phyloP scores from a whole-genome alignment of 1,284 basidiomycete species.

The Caloboletus firmus region DNA sequence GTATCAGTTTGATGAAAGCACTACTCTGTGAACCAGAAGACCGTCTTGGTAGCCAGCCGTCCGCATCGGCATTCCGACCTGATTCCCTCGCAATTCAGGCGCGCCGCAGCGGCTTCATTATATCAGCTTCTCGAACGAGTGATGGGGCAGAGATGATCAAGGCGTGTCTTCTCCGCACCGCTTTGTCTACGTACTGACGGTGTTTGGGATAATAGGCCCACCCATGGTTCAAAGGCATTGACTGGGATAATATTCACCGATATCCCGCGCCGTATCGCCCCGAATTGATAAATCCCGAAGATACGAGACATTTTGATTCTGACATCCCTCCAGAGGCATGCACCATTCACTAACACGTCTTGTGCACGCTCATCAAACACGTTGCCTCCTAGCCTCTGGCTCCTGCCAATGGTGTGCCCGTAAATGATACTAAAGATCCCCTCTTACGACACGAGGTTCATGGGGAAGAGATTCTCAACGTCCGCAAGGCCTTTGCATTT shows the following conservation, averaged over 20 bases:
- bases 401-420: conserved; percentile 81
- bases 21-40: conserved; percentile 95
- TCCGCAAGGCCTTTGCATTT: conserved; percentile 89
- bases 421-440: conserved; percentile 85
- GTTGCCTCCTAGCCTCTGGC: conserved; percentile 70
- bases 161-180: conserved; percentile 42
- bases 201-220: conserved; percentile 55
- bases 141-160: conserved; percentile 91
- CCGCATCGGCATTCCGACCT: conserved; percentile 68
- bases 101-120: conserved; percentile 72
- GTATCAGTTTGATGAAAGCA: conserved; percentile 81
- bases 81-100: conserved; percentile 75
- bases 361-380: conserved; percentile 30
- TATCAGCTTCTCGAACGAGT: conserved; percentile 49
- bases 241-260: conserved; percentile 80
- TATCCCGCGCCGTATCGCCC: conserved; percentile 87
- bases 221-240: conserved; percentile 84
- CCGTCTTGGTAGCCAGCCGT: conserved; percentile 77
- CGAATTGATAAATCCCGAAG: conserved; percentile 73
- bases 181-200: conserved; percentile 26
- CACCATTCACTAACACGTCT: conserved; percentile 28
- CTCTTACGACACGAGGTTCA: conserved; percentile 82
- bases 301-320: conserved; percentile 89
- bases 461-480: conserved; percentile 82
- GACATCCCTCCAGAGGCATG: conserved; percentile 89